Conservation (phyloP, 371 early-diverging fungal species). For the Batrachochytrium dendrobatidis region DNA sequence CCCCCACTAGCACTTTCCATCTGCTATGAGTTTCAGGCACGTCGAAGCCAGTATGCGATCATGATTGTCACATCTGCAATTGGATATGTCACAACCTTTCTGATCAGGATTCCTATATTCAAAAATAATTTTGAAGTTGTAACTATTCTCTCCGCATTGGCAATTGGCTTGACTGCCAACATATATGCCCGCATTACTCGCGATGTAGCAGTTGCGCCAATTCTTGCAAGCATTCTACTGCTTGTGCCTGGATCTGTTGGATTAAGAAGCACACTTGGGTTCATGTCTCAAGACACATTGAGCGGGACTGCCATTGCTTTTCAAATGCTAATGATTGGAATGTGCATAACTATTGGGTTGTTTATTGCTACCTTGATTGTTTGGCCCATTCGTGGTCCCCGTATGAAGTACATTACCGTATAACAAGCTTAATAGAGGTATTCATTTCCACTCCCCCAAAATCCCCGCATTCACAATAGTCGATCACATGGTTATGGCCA, state of each 20-base stretch:
- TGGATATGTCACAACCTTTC: conserved; percentile 20
- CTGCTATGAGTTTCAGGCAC: conserved; percentile 24
- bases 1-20: conserved; percentile 18
- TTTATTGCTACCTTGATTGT: conserved; percentile 48
- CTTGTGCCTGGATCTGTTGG: conserved; percentile 52
- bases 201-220: conserved; percentile 44
- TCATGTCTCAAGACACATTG: conserved; percentile 25
- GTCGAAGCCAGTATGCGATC: conserved; percentile 23
- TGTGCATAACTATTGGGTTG: conserved; percentile 49
- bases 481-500: too few species aligned
- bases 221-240: conserved; percentile 45
- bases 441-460: too few species aligned
- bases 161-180: conserved; percentile 29
- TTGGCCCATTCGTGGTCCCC: conserved; percentile 37
- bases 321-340: conserved; percentile 46
- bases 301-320: conserved; percentile 35
- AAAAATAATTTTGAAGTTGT: conserved; percentile 14
- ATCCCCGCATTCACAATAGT: too few species aligned
- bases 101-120: conserved; percentile 18
- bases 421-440: conserved; percentile 11
- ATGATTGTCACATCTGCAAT: conserved; percentile 24
- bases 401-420: conserved; percentile 24
- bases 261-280: conserved; percentile 40
- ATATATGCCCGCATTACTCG: conserved; percentile 42
- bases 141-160: conserved; percentile 21